Percentiles rank a stretch among this genome's conserved stretches.
Evolutionary conservation across 225 moss, liverwort and hornwort genomes (phyloP).

Genomic region (Pleurozium schreberi): DNA sequence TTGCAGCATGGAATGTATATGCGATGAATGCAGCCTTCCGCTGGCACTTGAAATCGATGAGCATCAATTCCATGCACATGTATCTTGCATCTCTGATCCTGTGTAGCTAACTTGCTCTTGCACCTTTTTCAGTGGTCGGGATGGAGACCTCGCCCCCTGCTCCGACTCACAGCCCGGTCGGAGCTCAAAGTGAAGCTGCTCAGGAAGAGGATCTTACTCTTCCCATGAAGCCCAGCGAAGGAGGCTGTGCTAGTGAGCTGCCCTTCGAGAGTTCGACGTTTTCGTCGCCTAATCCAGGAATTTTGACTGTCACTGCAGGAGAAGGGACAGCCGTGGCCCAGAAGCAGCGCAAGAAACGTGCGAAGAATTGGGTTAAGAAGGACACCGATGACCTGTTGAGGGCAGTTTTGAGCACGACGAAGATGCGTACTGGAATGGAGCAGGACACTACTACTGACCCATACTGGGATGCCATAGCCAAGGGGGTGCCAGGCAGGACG

Average conservation of each 20-base stretch:
- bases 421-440: neutral
- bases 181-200: too few relatives aligned
- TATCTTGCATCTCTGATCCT: neutral
- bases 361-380: neutral
- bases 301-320: neutral
- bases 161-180: too few relatives aligned
- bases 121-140: neutral
- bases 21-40: neutral
- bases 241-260: neutral
- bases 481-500: neutral
- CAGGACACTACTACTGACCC: too few relatives aligned
- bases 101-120: neutral
- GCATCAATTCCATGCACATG: neutral
- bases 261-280: neutral
- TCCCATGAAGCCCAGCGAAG: neutral
- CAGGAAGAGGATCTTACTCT: neutral
- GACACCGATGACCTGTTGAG: neutral
- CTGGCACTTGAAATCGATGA: neutral
- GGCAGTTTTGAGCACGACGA: neutral
- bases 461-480: neutral
- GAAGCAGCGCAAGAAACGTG: neutral
- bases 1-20: neutral
- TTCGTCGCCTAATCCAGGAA: neutral
- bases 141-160: neutral
- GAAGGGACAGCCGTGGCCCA: neutral